Evolutionary conservation across 2,329 filamentous ascomycete genomes (phyloP), one percentile per base, ranked within the genome.

Genomic region (Ceratocystis papillata): DNA sequence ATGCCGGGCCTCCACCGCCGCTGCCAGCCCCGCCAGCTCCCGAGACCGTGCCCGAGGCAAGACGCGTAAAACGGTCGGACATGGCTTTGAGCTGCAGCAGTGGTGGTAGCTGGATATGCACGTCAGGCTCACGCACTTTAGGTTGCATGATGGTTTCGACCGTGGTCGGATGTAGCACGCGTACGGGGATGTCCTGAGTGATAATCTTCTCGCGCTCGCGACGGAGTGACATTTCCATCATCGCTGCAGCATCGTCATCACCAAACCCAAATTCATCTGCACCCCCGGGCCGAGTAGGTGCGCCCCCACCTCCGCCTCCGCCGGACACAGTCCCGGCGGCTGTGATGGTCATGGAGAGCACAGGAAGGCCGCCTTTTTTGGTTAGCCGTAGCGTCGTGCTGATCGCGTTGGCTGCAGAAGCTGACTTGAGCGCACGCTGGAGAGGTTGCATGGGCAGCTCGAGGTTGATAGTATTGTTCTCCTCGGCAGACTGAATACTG

Each of bases 101-200:
- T 4, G 90, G 87, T 0, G 94, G 94, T 2, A 99, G 81, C 65
- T 91, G 86, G 72, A 99, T 96, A 76, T 97, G 89, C 2, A 96
- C 92, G 72, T 97, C 94, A 48, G 93, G 90, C 71, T 96, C 91
- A 67, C 90, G 87, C 67, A 92, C 90, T 68, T 87, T 86, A 15
- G 94, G 94, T 77, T 99, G 93, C 77, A 96, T 90, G 69, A 97
- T 86, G n/a, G 86, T 88, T 72, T 94, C 89, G n/a, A 97, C 90
- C 0, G 85, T 87, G 64, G 88, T 84, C 1, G 89, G 86, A 67
- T 89, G 86, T 8, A 99, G 82, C 1, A 99, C 91, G 20, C 92
- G 87, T 55, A 97, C 88, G n/a, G 94, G 94, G 48, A 99, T 88
- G 75, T 97, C 91, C 73, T 99, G 94, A 0, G 91, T 96, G 72